Evolutionary conservation across 1,284 basidiomycete genomes (phyloP).

Genomic region (Marasmius tenuissimus): DNA sequence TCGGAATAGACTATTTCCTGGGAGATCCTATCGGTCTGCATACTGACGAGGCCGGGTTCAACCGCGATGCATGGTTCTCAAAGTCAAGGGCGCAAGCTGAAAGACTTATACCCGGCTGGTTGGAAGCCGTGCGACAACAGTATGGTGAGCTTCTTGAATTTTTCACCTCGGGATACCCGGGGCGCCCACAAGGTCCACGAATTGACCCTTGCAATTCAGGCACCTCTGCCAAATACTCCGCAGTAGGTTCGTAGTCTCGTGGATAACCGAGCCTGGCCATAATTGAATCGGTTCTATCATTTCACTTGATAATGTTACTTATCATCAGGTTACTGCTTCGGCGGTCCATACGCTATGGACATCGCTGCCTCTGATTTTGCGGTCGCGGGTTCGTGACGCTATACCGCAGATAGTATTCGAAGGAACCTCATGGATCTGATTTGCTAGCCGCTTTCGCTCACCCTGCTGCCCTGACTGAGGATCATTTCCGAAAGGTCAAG

Average conservation of each 20-base stretch:
- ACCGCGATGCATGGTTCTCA: constrained; percentile 9
- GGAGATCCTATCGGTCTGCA: constrained; percentile 9
- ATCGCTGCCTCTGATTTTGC: constrained; percentile 41
- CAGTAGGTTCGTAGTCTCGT: constrained; percentile 31
- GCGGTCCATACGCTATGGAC: constrained; percentile 50
- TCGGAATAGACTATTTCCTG: constrained; percentile 14
- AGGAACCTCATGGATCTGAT: not conserved
- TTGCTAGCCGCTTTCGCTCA: constrained; percentile 52
- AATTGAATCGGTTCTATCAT: no score
- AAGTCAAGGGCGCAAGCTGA: constrained; percentile 22
- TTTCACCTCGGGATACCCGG: not conserved
- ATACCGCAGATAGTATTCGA: not conserved
- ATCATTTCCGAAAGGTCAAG: constrained; percentile 45
- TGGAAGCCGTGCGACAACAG: constrained; percentile 42
- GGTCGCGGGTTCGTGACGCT: constrained; percentile 39
- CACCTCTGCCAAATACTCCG: constrained; percentile 27
- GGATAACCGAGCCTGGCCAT: not conserved
- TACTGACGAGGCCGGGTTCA: constrained; percentile 9
- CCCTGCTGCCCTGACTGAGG: constrained; percentile 50
- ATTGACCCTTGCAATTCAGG: not conserved
- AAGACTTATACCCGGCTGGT: constrained; percentile 45
- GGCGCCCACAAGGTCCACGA: not conserved
- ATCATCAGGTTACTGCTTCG: constrained; percentile 58
- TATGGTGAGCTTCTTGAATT: constrained; percentile 33
- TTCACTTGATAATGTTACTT: no score